Conservation (phyloP, 768 basidiomycete genomes). For the Trametes cinnabarina region DNA sequence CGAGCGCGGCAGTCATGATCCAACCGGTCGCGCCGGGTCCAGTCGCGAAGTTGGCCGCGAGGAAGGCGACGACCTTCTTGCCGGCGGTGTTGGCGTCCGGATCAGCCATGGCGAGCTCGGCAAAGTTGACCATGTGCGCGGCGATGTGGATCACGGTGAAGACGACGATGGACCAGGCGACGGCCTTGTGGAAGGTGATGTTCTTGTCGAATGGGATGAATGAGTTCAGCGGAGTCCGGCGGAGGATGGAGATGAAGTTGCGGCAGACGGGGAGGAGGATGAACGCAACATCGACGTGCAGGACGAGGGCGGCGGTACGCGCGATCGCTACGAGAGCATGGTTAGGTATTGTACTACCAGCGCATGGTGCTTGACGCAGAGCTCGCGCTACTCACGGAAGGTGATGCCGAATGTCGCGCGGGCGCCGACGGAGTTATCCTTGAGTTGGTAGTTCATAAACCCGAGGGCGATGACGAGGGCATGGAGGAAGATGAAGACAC, state of each 20-base stretch:
- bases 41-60: conserved; percentile 75
- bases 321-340: conserved; percentile 63
- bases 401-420: conserved; percentile 71
- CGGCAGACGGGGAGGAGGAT: conserved; percentile 95
- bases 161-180: conserved; percentile 86
- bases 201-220: conserved; percentile 94
- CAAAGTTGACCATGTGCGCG: conserved; percentile 88
- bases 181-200: conserved; percentile 86
- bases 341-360: neutral
- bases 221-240: conserved; percentile 80
- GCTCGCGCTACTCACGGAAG: conserved; percentile 52
- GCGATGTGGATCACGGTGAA: conserved; percentile 72
- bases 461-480: conserved; percentile 75
- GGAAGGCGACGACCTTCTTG: conserved; percentile 64
- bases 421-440: conserved; percentile 72
- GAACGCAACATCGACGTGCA: conserved; percentile 90
- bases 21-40: conserved; percentile 84
- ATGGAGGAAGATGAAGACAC: conserved; percentile 78
- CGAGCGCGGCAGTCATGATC: conserved; percentile 78
- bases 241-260: conserved; percentile 87
- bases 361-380: too few species aligned
- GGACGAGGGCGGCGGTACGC: conserved; percentile 82
- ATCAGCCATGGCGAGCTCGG: conserved; percentile 57
- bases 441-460: conserved; percentile 71
- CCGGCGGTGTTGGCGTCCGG: conserved; percentile 51